Evolutionary conservation across 2,329 filamentous ascomycete species (phyloP), one percentile per base, ranked within the genome.

Genomic region (Verticillium isaacii): DNA sequence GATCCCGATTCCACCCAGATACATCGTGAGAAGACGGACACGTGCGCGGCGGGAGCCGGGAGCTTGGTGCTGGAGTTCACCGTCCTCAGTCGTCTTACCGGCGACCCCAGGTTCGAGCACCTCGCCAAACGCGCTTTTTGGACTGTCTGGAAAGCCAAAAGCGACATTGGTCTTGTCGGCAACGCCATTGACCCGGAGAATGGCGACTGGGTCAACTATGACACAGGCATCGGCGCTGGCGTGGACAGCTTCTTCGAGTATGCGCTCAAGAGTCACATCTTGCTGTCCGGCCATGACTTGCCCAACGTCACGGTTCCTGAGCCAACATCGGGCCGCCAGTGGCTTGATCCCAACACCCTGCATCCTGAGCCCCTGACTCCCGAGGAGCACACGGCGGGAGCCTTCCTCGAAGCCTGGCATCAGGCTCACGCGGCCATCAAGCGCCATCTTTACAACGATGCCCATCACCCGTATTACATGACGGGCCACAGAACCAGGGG

Each of bases 191-290:
- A 97, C 76, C 92, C 93, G 1, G 94, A 98, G 72, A 90, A 87
- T 32, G 95, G 94, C 0, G 83, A 90, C 67, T 99, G 95, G 95
- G 89, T 95, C 37, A 90, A 90, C 9, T 85, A 91, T 2, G 93
- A 92, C 73, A 89, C 94, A n/a, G 94, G 95, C 34, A 96, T 99
- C 68, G 95, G 95, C 58, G 95, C 95, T 8, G 95, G 95, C 45
- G 92, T 97, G 70, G 95, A 99, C 77, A 97, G 93, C 76, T 99
- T 99, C 78, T 98, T 97, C 71, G 95, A 99, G 77, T 99, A 99
- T 75, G 93, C 95, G 3, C 84, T 98, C 69, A 99, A 99, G 76
- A 93, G 93, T 19, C 89, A 97, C 71, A 91, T 99, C 63, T 77
- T 99, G 29, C 85, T 98, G 25, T 97, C 94, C 2, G 91, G 92